Percentiles rank a stretch among this genome's conserved stretches.
Conservation (phyloP, 139 green algal species). For the Pleodorina starrii region DNA sequence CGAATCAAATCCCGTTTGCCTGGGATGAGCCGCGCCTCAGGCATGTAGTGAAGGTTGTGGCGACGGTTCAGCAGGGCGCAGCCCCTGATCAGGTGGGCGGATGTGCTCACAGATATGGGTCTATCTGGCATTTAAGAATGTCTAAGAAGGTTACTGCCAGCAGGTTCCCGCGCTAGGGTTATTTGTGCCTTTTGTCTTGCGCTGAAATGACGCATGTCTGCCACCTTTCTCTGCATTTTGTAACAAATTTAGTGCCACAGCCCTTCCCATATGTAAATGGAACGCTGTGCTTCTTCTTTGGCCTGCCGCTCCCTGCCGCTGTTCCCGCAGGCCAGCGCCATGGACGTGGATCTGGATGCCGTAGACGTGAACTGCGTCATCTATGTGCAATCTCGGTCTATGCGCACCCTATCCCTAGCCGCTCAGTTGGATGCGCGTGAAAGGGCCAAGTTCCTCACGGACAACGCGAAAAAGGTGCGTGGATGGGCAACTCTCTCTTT, state of each 20-base stretch:
- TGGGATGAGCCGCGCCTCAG: slow-evolving; percentile 85
- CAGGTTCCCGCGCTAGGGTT: too few relatives aligned
- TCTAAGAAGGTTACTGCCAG: too few relatives aligned
- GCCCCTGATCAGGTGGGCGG: neutral
- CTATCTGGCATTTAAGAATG: too few relatives aligned
- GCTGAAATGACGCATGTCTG: too few relatives aligned
- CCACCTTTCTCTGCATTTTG: too few relatives aligned
- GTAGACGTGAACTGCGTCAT: slow-evolving; percentile 15
- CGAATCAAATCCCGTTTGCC: slow-evolving; percentile 79
- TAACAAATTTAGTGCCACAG: too few relatives aligned
- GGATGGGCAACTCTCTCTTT: too few relatives aligned
- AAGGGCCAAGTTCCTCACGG: slow-evolving; percentile 24
- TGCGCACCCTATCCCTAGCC: neutral
- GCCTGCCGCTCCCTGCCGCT: too few relatives aligned
- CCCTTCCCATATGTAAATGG: too few relatives aligned
- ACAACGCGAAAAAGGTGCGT: slow-evolving; percentile 46
- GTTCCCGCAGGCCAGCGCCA: slow-evolving; percentile 20
- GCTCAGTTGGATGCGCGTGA: neutral
- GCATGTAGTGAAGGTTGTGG: slow-evolving; percentile 33
- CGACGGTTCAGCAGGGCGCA: neutral
- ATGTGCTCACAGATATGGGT: too few relatives aligned
- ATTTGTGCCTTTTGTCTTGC: too few relatives aligned
- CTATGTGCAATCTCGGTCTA: slow-evolving; percentile 11
- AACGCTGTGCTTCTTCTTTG: too few relatives aligned
- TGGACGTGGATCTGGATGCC: slow-evolving; percentile 30